These are phyloP conservation scores for Dactylellina leptospora DNA, from an alignment of 2,329 filamentous ascomycete species.

Conservation along the genomic window DNA sequence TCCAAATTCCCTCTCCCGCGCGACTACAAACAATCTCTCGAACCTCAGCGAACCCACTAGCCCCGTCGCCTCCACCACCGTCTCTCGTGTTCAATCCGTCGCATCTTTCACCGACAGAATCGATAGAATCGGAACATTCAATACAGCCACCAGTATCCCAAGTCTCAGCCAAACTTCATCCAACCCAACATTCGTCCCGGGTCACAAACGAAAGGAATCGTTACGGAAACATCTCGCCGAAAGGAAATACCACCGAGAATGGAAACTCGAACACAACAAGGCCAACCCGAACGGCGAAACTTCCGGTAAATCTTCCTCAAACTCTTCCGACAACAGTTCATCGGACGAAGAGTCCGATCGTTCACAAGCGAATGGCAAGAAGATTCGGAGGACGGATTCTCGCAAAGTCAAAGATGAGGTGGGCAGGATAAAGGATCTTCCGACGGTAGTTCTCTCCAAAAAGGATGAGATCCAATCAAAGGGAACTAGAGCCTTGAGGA, in stretches of 20 bases:
- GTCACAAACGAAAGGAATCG: conserved; percentile 52
- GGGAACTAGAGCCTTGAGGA: conserved; percentile 30
- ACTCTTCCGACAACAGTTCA: conserved; percentile 32
- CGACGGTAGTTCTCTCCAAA: conserved; percentile 35
- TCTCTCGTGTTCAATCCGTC: conserved; percentile 41
- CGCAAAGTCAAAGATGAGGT: conserved; percentile 31
- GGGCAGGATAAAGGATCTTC: conserved; percentile 26
- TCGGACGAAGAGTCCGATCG: conserved; percentile 40
- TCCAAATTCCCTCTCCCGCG: conserved; percentile 32
- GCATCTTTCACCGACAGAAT: conserved; percentile 29
- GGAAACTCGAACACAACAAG: conserved; percentile 49
- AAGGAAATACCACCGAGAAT: conserved; percentile 55
- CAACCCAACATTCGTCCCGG: conserved; percentile 9
- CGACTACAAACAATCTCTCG: conserved; percentile 33
- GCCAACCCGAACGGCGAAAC: conserved; percentile 35
- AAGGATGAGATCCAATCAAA: conserved; percentile 44
- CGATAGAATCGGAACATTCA: conserved; percentile 19
- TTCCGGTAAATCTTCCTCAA: conserved; percentile 48
- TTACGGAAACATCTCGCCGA: conserved; percentile 57
- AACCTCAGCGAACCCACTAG: conserved; percentile 36
- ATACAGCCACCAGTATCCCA: conserved; percentile 8
- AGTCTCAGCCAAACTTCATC: conserved; percentile 24
- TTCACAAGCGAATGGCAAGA: conserved; percentile 33
- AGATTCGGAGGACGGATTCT: conserved; percentile 32
- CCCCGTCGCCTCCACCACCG: conserved; percentile 29